Conservation (phyloP, 192 early-diverging fungal species). For the Lobulomyces angularis region DNA sequence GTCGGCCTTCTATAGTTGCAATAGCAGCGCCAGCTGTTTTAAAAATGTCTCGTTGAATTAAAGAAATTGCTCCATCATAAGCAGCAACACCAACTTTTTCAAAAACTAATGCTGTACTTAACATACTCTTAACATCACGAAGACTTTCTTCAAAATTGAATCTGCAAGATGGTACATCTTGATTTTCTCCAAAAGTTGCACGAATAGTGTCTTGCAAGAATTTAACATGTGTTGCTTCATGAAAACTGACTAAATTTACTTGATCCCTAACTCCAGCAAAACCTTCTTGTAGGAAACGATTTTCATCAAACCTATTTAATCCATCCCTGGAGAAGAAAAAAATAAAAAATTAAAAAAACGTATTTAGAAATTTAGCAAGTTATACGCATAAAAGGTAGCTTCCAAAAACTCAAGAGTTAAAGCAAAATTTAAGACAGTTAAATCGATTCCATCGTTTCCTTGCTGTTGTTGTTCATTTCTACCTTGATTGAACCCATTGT, state of each 20-base stretch:
- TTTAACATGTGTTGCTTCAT: constrained; percentile 25
- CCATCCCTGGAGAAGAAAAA: constrained; percentile 11
- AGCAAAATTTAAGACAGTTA: constrained; percentile 32
- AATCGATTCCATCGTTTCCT: no score
- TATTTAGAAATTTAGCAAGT: no score
- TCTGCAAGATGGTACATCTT: constrained; percentile 16
- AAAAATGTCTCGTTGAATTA: constrained; percentile 19
- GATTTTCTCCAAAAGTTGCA: constrained; percentile 16
- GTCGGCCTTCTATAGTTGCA: constrained; percentile 40
- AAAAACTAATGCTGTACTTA: constrained; percentile 27
- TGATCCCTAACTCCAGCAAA: constrained; percentile 15
- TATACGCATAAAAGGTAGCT: constrained; percentile 17
- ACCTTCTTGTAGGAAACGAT: constrained; percentile 14
- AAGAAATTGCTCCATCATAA: constrained; percentile 31
- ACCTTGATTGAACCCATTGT: no score
- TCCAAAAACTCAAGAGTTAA: constrained; percentile 27
- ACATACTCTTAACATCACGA: constrained; percentile 20
- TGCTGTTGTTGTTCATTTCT: no score
- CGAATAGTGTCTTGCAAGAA: constrained; percentile 13
- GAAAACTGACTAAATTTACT: constrained; percentile 11
- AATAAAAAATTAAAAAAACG: no score
- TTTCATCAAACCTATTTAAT: constrained; percentile 11
- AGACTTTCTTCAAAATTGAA: constrained; percentile 23
- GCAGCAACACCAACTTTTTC: constrained; percentile 38
- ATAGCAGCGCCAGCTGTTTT: constrained; percentile 39